phyloP scores from a whole-genome alignment of 2,329 filamentous ascomycete genomes.

The Chalaropsis thielavioides region DNA sequence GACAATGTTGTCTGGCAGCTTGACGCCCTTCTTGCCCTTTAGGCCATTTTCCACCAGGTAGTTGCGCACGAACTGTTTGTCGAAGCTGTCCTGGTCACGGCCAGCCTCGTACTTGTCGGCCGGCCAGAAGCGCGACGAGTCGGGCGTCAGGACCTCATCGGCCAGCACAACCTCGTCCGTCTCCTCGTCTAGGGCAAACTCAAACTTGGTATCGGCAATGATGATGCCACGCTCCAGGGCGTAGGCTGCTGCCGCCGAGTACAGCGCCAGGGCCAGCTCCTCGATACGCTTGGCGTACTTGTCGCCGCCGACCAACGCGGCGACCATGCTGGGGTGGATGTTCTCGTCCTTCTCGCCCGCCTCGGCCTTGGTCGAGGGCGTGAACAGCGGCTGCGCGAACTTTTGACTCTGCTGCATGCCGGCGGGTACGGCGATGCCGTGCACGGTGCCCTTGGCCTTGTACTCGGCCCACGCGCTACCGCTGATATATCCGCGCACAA shows the following conservation, averaged over 20 bases:
- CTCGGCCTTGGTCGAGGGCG: constrained; percentile 75
- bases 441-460: constrained; percentile 57
- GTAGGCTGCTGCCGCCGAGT: constrained; percentile 41
- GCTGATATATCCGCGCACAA: constrained; percentile 77
- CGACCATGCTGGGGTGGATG: constrained; percentile 57
- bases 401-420: constrained; percentile 58
- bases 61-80: constrained; percentile 74
- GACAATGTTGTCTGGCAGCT: constrained; percentile 57
- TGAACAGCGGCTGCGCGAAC: constrained; percentile 51
- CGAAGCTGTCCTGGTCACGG: constrained; percentile 65
- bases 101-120: constrained; percentile 50
- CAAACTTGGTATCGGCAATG: constrained; percentile 37
- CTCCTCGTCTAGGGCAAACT: constrained; percentile 31
- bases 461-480: constrained; percentile 74
- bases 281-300: constrained; percentile 24
- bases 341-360: constrained; percentile 70
- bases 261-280: constrained; percentile 24
- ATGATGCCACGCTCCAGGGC: constrained; percentile 32
- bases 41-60: constrained; percentile 62
- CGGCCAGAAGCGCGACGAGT: constrained; percentile 78
- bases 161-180: constrained; percentile 31
- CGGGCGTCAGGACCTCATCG: constrained; percentile 76
- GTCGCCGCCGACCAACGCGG: constrained; percentile 27
- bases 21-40: constrained; percentile 23
- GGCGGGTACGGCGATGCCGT: constrained; percentile 54